phyloP scores from a whole-genome alignment of 768 basidiomycete species.

The Russula dissimulans region DNA sequence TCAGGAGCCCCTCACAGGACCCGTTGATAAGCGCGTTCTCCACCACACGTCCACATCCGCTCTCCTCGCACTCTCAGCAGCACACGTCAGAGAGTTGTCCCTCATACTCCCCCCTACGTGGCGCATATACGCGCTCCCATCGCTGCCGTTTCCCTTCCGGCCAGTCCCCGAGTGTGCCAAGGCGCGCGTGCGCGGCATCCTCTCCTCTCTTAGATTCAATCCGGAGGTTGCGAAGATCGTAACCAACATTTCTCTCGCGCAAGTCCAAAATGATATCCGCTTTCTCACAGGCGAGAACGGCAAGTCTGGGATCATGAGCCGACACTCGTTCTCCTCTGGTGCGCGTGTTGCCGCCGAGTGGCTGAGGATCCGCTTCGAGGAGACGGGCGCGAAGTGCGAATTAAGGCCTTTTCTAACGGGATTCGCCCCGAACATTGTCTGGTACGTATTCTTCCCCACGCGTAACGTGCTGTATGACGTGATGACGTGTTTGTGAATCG shows the following conservation, averaged over 20 bases:
- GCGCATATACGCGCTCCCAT: constrained; percentile 57
- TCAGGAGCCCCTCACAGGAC: constrained; percentile 1
- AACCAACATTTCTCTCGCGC: constrained; percentile 53
- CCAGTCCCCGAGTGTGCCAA: constrained; percentile 51
- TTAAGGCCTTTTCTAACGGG: constrained; percentile 57
- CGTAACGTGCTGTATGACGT: neutral
- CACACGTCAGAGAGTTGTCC: constrained; percentile 41
- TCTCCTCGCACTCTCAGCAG: constrained; percentile 40
- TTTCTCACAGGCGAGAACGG: constrained; percentile 81
- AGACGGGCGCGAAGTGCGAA: constrained; percentile 64
- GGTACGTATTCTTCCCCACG: constrained; percentile 33
- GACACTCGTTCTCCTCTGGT: constrained; percentile 75
- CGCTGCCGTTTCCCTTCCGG: constrained; percentile 36
- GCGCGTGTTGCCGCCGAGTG: constrained; percentile 58
- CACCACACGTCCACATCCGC: constrained; percentile 36
- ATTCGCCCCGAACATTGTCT: constrained; percentile 83
- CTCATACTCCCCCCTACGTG: constrained; percentile 62
- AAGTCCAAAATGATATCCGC: constrained; percentile 62
- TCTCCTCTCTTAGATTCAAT: constrained; percentile 54
- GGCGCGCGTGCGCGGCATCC: constrained; percentile 46
- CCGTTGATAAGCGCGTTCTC: constrained; percentile 30
- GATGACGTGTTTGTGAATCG: neutral
- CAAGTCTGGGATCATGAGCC: constrained; percentile 59
- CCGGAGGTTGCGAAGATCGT: constrained; percentile 60
- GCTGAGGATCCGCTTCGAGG: constrained; percentile 67